Conservation (phyloP, 805 yeast genomes). For the Candida takata region DNA sequence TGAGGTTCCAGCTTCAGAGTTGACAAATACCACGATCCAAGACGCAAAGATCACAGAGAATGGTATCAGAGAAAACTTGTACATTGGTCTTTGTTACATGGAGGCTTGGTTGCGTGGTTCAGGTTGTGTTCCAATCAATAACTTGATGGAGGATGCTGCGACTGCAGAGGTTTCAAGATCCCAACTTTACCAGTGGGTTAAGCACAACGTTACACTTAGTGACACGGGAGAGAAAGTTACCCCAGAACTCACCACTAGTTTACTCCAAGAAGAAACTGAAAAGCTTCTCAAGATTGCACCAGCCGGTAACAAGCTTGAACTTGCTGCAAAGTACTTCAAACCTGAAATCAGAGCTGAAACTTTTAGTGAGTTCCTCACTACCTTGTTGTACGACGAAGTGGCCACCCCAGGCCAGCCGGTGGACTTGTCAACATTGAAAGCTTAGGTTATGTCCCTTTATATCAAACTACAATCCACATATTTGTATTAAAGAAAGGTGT, state of each 20-base stretch:
- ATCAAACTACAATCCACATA: not conserved
- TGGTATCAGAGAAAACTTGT: constrained; percentile 66
- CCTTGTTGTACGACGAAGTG: constrained; percentile 62
- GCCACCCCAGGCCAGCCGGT: constrained; percentile 26
- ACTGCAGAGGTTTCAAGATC: constrained; percentile 84
- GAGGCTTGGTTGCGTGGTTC: constrained; percentile 83
- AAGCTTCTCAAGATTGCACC: constrained; percentile 40
- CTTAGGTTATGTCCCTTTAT: not conserved
- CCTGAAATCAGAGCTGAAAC: constrained; percentile 67
- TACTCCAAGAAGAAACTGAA: constrained; percentile 57
- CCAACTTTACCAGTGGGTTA: constrained; percentile 79
- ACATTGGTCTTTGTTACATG: constrained; percentile 72
- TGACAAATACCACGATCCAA: constrained; percentile 58
- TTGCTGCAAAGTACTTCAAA: constrained; percentile 62
- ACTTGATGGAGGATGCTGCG: constrained; percentile 86
- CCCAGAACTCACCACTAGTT: constrained; percentile 46
- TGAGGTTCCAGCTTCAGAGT: constrained; percentile 45
- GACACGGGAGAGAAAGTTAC: constrained; percentile 56
- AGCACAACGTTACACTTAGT: constrained; percentile 51
- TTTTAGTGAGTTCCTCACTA: constrained; percentile 71
- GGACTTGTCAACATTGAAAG: constrained; percentile 19
- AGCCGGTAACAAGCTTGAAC: constrained; percentile 52
- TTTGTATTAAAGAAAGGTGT: not conserved
- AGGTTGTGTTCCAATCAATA: constrained; percentile 83
- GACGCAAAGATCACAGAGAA: constrained; percentile 57